Conservation (phyloP, 345 rosid genomes). For the Moricandia arvensis region DNA sequence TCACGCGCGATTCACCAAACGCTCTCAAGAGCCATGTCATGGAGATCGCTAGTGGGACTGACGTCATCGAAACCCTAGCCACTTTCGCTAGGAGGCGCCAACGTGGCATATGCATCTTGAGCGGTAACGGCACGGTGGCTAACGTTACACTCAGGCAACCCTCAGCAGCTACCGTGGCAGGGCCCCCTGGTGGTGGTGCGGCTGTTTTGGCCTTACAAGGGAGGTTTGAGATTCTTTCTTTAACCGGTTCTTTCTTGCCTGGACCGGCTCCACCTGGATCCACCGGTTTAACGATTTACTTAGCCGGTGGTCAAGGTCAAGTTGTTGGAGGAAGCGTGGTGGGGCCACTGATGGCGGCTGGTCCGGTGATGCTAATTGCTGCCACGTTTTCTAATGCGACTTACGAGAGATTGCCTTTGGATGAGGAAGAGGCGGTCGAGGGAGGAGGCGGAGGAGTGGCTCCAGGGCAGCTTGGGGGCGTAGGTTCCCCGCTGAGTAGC, state of each 20-base stretch:
- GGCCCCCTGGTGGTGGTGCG: slow-evolving; percentile 24
- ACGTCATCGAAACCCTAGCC: slow-evolving; percentile 56
- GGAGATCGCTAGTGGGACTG: slow-evolving; percentile 63
- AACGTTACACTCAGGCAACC: slow-evolving; percentile 66
- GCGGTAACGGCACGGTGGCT: slow-evolving; percentile 63
- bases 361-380: slow-evolving; percentile 51
- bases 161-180: slow-evolving; percentile 11
- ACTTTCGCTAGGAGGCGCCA: slow-evolving; percentile 58
- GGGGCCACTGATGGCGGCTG: slow-evolving; percentile 45
- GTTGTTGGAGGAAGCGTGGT: slow-evolving; percentile 53
- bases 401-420: slow-evolving; percentile 49
- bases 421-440: slow-evolving; percentile 41
- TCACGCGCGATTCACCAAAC: slow-evolving; percentile 69
- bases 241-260: slow-evolving; percentile 49
- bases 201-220: slow-evolving; percentile 54
- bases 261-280: slow-evolving; percentile 54
- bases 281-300: slow-evolving; percentile 49
- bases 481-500: slow-evolving; percentile 39
- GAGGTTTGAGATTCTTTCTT: slow-evolving; percentile 48
- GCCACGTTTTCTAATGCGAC: slow-evolving; percentile 54
- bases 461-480: slow-evolving; percentile 33
- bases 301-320: slow-evolving; percentile 57
- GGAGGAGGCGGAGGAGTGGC: slow-evolving; percentile 43
- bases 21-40: slow-evolving; percentile 66
- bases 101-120: slow-evolving; percentile 57